Percentiles rank a stretch among this genome's conserved stretches.
These are phyloP conservation scores for Triadica sebifera DNA, from an alignment of 345 rosid genomes.

Conservation along the genomic window DNA sequence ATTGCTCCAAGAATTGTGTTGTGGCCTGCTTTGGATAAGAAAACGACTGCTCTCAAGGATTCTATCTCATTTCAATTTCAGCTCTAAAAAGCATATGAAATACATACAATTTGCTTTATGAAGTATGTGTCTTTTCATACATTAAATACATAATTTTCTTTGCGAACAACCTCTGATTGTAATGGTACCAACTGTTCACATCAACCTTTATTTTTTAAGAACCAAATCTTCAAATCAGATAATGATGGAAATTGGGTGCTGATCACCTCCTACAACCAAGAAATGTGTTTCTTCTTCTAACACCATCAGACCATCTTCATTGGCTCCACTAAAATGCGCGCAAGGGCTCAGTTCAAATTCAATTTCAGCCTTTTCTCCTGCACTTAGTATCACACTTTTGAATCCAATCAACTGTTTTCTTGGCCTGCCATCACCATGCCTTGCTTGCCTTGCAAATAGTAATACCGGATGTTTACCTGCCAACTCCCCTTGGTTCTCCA, in stretches of 20 bases:
- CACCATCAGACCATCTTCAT: constrained; percentile 62
- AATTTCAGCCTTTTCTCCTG: constrained; percentile 52
- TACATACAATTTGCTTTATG: no score
- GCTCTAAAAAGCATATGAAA: no score
- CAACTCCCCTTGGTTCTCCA: constrained; percentile 60
- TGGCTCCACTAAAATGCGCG: constrained; percentile 59
- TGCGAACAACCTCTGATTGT: neutral
- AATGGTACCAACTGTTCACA: neutral
- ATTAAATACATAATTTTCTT: neutral
- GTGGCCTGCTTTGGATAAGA: no score
- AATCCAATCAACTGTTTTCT: constrained; percentile 69
- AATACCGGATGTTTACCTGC: constrained; percentile 68
- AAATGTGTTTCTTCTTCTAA: constrained; percentile 66
- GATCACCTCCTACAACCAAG: constrained; percentile 65
- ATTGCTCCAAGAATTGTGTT: no score
- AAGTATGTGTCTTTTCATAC: no score
- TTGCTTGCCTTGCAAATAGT: constrained; percentile 51
- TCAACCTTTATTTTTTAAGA: neutral
- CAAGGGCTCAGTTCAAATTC: constrained; percentile 57
- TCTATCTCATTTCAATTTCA: no score
- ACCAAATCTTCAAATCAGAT: constrained; percentile 27
- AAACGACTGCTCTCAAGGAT: no score
- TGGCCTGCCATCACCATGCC: constrained; percentile 52
- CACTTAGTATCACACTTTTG: constrained; percentile 53
- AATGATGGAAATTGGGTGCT: constrained; percentile 44